Conservation (phyloP, 2,329 filamentous ascomycete genomes). For the Nemania sp. region DNA sequence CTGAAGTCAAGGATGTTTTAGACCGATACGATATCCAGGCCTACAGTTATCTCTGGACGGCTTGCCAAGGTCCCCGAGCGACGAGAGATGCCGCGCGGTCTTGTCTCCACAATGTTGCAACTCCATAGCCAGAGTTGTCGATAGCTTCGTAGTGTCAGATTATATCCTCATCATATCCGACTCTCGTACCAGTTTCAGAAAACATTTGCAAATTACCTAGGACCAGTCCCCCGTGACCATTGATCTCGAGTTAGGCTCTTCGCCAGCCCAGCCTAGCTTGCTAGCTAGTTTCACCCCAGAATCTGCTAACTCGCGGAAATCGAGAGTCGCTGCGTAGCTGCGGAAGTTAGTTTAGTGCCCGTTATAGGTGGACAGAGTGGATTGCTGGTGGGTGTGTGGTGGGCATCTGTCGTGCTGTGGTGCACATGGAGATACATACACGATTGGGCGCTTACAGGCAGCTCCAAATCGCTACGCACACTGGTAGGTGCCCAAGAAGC, state of each 20-base stretch:
- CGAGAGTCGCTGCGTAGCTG: not conserved
- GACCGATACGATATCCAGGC: no score
- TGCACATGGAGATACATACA: conserved; percentile 3
- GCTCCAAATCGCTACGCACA: not conserved
- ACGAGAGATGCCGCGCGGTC: not conserved
- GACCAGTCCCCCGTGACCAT: no score
- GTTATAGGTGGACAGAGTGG: conserved; percentile 9
- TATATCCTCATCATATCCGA: not conserved
- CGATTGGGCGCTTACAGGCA: not conserved
- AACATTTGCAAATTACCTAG: not conserved
- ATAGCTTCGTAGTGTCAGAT: not conserved
- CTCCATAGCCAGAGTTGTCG: not conserved
- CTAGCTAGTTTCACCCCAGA: not conserved
- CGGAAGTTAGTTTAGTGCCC: conserved; percentile 20
- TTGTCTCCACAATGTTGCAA: conserved; percentile 1
- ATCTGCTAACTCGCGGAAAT: not conserved
- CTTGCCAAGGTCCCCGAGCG: not conserved
- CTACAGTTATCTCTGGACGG: not conserved
- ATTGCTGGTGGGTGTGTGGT: conserved; percentile 7
- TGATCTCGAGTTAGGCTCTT: not conserved
- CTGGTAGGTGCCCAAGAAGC: conserved; percentile 1
- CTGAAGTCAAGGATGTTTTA: not conserved
- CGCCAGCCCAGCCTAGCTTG: not conserved
- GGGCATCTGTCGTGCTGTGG: not conserved
- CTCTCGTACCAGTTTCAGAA: no score